Base-by-base conservation (phyloP, 139 green algal species). In the Chlamydomonas asymmetrica region DNA sequence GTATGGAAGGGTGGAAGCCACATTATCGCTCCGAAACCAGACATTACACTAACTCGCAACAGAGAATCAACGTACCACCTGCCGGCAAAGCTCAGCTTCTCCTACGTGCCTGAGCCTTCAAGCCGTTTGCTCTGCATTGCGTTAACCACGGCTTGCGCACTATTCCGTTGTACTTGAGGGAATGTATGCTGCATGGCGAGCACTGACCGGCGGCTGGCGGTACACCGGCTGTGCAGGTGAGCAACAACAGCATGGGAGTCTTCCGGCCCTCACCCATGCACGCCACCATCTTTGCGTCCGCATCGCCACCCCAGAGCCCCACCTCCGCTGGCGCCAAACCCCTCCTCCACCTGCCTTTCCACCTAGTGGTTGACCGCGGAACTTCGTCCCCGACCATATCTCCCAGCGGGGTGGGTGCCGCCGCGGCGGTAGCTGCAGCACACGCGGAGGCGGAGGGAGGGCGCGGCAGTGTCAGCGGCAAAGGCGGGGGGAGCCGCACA, bases 341-440 rank as follows among this genome's bases (percentile, higher is more conserved):
- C 45, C 13, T 13, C 13, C 37, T 66, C 34, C 54, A 76, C 40
- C 57, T 76, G 38, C 70, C 70, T 40, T 76, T 76, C 70, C 56
- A 76, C 40, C 70, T 76, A 0, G 70, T 76, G 40, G n/a, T n/a
- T n/a, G n/a, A n/a, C n/a, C n/a, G n/a, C n/a, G n/a, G n/a, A n/a
- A n/a, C n/a, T n/a, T n/a, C n/a, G n/a, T n/a, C n/a, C n/a, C n/a
- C n/a, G n/a, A n/a, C n/a, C n/a, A n/a, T n/a, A n/a, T n/a, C n/a
- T n/a, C n/a, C n/a, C n/a, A n/a, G n/a, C n/a, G n/a, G n/a, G n/a
- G n/a, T n/a, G n/a, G n/a, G n/a, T n/a, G n/a, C n/a, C n/a, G n/a
- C n/a, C n/a, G n/a, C n/a, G n/a, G n/a, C n/a, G n/a, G n/a, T n/a
- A n/a, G n/a, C n/a, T n/a, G n/a, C n/a, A n/a, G n/a, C n/a, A n/a